Evolutionary conservation across 345 rosid species (phyloP).

Genomic region (Brassica juncea): DNA sequence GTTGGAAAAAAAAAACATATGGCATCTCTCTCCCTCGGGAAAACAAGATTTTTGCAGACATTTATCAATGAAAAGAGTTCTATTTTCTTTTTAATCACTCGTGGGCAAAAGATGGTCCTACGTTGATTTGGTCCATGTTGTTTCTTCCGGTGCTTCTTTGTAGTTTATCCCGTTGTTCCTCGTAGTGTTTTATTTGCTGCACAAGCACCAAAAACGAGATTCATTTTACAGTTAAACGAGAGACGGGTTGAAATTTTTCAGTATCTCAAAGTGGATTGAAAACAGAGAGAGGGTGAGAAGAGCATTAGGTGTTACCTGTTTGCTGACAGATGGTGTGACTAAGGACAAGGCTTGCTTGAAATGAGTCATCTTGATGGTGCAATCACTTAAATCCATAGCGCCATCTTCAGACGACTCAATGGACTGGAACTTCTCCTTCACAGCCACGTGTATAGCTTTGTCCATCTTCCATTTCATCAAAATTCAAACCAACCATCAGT

Average conservation of each 20-base stretch:
- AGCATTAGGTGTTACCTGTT: constrained; percentile 44
- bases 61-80: background rate
- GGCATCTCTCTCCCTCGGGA: background rate
- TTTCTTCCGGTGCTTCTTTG: constrained; percentile 40
- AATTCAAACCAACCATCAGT: constrained; percentile 5
- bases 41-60: background rate
- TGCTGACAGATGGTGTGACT: constrained; percentile 64
- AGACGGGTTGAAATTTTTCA: background rate
- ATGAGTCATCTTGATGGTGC: constrained; percentile 57
- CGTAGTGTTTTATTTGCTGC: constrained; percentile 58
- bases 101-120: constrained; percentile 26
- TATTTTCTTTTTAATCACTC: background rate
- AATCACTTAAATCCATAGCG: constrained; percentile 17
- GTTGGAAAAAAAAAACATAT: background rate
- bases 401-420: constrained; percentile 21
- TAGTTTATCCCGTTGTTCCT: constrained; percentile 43
- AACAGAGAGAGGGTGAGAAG: constrained; percentile 5
- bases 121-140: constrained; percentile 26
- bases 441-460: constrained; percentile 72
- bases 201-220: constrained; percentile 10
- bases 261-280: background rate
- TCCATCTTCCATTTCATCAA: constrained; percentile 47
- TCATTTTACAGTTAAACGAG: background rate
- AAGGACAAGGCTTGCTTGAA: constrained; percentile 60
- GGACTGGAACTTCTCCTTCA: constrained; percentile 49